A percentile compares a stretch with the other conserved stretches of the same genome.
Evolutionary conservation across 1,284 basidiomycete species (phyloP).

Genomic region (Mycosarcoma mackinlayi): DNA sequence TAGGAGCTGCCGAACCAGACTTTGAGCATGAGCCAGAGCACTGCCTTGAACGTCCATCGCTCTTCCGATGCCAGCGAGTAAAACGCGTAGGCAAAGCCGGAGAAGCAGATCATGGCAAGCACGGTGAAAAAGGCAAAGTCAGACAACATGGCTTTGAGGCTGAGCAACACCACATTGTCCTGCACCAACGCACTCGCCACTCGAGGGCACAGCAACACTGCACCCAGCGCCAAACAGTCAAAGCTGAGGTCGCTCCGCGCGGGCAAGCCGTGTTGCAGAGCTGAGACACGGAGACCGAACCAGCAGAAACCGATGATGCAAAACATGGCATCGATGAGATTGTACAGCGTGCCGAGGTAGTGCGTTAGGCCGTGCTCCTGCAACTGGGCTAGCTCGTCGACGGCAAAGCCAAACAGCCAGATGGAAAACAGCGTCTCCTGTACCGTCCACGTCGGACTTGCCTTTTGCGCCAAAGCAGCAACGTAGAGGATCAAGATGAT

Average conservation of each 20-base stretch:
- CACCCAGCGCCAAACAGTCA: conserved; percentile 66
- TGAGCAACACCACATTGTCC: conserved; percentile 69
- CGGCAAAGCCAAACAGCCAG: conserved; percentile 75
- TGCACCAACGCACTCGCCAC: conserved; percentile 68
- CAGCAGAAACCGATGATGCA: conserved; percentile 67
- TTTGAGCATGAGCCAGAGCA: conserved; percentile 90
- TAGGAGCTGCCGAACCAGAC: conserved; percentile 72
- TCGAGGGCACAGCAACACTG: conserved; percentile 66
- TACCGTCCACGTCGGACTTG: conserved; percentile 48
- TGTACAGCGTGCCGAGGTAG: conserved; percentile 69
- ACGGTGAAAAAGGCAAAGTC: conserved; percentile 75
- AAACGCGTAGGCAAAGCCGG: conserved; percentile 88
- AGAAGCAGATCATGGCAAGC: conserved; percentile 77
- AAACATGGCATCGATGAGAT: conserved; percentile 52
- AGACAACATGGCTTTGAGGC: conserved; percentile 78
- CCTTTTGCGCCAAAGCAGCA: conserved; percentile 62
- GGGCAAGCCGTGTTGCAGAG: conserved; percentile 54
- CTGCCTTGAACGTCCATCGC: conserved; percentile 71
- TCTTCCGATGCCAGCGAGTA: conserved; percentile 76
- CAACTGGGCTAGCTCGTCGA: conserved; percentile 92
- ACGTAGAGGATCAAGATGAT: conserved; percentile 60
- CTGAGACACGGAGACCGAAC: conserved; percentile 65
- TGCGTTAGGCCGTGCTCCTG: conserved; percentile 91
- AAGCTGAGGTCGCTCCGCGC: conserved; percentile 63
- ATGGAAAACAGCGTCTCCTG: conserved; percentile 56